Conservation (phyloP, 2,329 filamentous ascomycete genomes). For the Bipolaris cookei region DNA sequence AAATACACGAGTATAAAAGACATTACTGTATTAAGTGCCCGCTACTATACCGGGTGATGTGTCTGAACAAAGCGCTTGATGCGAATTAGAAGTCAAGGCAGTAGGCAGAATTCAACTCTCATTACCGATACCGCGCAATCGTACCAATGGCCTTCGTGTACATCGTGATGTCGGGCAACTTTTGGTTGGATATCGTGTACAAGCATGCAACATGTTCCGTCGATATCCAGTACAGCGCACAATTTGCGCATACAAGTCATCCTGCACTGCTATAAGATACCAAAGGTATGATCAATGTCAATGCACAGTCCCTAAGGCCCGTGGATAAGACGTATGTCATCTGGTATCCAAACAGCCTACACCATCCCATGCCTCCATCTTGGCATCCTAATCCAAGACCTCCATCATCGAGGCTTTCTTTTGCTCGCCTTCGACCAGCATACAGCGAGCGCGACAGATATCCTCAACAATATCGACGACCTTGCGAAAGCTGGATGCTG, state of each 20-base stretch:
- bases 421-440: constrained; percentile 68
- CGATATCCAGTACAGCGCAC: constrained; percentile 3
- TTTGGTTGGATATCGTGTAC: constrained; percentile 4
- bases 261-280: neutral
- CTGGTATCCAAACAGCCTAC: constrained; percentile 15
- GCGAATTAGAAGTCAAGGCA: neutral
- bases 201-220: constrained; percentile 10
- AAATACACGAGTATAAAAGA: neutral
- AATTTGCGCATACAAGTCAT: neutral
- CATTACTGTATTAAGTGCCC: neutral
- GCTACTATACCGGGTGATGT: neutral
- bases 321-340: constrained; percentile 13
- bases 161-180: neutral
- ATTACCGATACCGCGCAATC: neutral
- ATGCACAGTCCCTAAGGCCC: neutral
- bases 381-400: constrained; percentile 40
- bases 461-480: constrained; percentile 78
- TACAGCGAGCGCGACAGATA: constrained; percentile 67
- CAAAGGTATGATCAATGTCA: neutral
- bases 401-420: constrained; percentile 54
- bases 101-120: neutral
- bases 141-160: neutral
- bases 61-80: neutral
- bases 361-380: constrained; percentile 4
- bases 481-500: constrained; percentile 84